A percentile compares a stretch with the other conserved stretches of the same genome.
These are phyloP conservation scores for Sugiyamaella novakii DNA, from an alignment of 1,139 yeast species.

Conservation along the genomic window DNA sequence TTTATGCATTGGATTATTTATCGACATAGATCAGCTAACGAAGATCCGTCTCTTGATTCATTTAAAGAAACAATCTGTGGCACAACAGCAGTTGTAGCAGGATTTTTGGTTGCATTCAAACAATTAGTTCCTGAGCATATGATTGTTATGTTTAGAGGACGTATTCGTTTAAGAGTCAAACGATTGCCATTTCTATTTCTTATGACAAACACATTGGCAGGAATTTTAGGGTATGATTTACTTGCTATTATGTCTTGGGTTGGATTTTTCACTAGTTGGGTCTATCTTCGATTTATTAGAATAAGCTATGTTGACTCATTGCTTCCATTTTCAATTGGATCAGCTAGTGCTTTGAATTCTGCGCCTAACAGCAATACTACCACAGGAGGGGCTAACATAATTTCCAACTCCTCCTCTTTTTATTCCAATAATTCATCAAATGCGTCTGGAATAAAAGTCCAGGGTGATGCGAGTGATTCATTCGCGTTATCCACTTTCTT, in stretches of 20 bases:
- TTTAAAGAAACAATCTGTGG: conserved; percentile 56
- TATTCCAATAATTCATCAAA: background rate
- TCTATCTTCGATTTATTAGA: conserved; percentile 76
- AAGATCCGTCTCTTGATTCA: conserved; percentile 16
- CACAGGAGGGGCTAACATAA: conserved; percentile 1
- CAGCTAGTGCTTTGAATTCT: conserved; percentile 4
- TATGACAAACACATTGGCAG: conserved; percentile 35
- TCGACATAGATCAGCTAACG: conserved; percentile 8
- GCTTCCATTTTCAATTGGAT: conserved; percentile 34
- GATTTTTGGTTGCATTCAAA: conserved; percentile 80
- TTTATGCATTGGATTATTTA: conserved; percentile 19
- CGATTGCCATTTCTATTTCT: conserved; percentile 72
- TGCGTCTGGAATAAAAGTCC: conserved; percentile 42
- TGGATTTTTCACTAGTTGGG: conserved; percentile 72
- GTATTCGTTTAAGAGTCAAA: conserved; percentile 63
- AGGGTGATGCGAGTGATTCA: conserved; percentile 89
- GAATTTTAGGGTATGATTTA: conserved; percentile 28
- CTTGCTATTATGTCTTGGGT: conserved; percentile 59
- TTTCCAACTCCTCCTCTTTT: conserved; percentile 17
- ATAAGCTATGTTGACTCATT: conserved; percentile 42
- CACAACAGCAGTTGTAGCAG: conserved; percentile 68
- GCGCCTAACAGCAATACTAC: background rate
- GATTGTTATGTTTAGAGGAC: conserved; percentile 63
- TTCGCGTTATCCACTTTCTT: conserved; percentile 75
- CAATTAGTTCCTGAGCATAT: conserved; percentile 90